phyloP scores from a whole-genome alignment of 2,329 filamentous ascomycete species.

The Cladophialophora exuberans region DNA sequence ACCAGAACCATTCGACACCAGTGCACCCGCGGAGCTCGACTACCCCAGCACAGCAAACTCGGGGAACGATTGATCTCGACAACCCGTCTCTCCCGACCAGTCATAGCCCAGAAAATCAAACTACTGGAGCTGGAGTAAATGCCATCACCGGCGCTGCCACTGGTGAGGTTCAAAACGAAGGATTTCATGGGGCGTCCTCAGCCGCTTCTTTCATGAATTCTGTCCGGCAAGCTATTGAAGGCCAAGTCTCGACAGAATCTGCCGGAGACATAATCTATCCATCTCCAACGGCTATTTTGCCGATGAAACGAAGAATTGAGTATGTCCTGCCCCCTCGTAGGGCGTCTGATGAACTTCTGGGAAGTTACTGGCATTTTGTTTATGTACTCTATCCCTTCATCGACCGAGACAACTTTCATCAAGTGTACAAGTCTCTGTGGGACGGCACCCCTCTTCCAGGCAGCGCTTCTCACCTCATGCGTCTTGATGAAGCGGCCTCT shows the following conservation, averaged over 20 bases:
- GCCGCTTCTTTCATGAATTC: constrained; percentile 5
- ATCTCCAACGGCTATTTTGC: not conserved
- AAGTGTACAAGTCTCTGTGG: constrained; percentile 47
- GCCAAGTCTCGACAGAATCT: not conserved
- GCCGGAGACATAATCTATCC: not conserved
- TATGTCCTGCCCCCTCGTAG: constrained; percentile 51
- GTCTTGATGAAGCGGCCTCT: constrained; percentile 46
- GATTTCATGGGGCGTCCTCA: constrained; percentile 11
- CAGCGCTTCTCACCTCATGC: not conserved
- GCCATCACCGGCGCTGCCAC: constrained; percentile 5
- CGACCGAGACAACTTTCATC: constrained; percentile 42
- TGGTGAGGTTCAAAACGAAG: constrained; percentile 13
- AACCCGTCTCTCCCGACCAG: not conserved
- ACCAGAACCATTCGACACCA: not conserved
- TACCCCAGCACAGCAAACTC: not conserved
- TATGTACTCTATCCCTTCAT: constrained; percentile 54
- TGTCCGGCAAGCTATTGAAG: constrained; percentile 13
- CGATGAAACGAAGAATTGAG: constrained; percentile 14
- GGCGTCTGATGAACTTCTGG: constrained; percentile 50
- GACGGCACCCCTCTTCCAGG: constrained; percentile 41
- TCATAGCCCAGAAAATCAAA: not conserved
- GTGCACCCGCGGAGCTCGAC: not conserved
- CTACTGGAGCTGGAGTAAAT: not conserved
- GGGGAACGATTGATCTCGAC: not conserved
- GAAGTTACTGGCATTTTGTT: constrained; percentile 52